Base-by-base conservation (phyloP, 306 rosid genomes). In the Trifolium dubium region DNA sequence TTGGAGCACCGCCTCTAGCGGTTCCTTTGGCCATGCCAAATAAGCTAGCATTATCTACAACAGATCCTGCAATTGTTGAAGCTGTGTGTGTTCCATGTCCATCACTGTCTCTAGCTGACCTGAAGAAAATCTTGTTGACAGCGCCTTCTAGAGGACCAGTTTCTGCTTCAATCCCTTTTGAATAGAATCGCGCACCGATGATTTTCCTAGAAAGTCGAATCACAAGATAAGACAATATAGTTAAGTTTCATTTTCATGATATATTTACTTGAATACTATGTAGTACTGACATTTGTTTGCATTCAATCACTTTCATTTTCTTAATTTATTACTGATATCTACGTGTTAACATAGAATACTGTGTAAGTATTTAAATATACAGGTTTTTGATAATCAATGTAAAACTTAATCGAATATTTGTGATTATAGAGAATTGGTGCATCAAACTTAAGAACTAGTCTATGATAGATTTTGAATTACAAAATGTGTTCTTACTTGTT, bases 1-100 rank as follows among this genome's bases (percentile, higher is more conserved):
- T 66, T 53, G 82, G 87, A 4, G 86, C 89, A 29, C 90, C 96
- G 6, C 93, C 96, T 80, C 93, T 85, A 28, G 89, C 88, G 31
- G 86, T 83, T 77, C 96, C 93, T 64, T 30, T 76, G 63, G 84
- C 96, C 39, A 88, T 79, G 18, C 90, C 90, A 12, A 85, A 79
- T 39, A 85, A 74, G 75, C 93, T 90, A 35, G 79, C 86, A 58
- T 85, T 77, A 0, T 34, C 67, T 14, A 86, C 87, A 66, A 43
- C n/a, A 2, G 89, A 83, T 73, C 91, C 91, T 59, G 93, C 96
- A 56, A 88, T 86, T 5, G 91, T 86, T 51, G 92, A 90, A 74
- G 91, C 89, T 29, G 96, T 88, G 87, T 90, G 93, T 64, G 79
- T 85, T 73, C 96, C 91, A 35, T 90, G 96, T 41, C 96, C 93